Conservation (phyloP, 768 basidiomycete species). For the Grammothele lineata region DNA sequence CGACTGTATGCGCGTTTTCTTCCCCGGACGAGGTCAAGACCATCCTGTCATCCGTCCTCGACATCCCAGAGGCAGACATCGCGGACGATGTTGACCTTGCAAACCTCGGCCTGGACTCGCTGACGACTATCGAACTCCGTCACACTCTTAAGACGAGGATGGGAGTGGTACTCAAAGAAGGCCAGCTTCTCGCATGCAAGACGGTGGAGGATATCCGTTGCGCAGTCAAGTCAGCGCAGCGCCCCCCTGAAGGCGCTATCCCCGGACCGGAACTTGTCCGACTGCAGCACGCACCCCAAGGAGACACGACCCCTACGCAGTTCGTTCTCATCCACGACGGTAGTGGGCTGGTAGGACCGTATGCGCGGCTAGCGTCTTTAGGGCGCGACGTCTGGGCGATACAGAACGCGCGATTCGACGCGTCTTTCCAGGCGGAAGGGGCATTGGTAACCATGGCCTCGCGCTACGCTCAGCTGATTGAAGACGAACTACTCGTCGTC, state of each 20-base stretch:
- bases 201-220: conserved; percentile 2
- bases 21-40: conserved; percentile 14
- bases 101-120: conserved; percentile 57
- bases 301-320: conserved; percentile 30
- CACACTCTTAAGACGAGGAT: conserved; percentile 42
- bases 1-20: no score
- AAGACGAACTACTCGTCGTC: neutral
- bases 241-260: no score
- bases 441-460: conserved; percentile 16
- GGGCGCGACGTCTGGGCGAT: conserved; percentile 58
- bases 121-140: conserved; percentile 59
- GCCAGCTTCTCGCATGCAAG: conserved; percentile 1
- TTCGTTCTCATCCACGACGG: conserved; percentile 74
- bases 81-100: conserved; percentile 43
- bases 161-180: conserved; percentile 30
- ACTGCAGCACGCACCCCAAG: conserved; percentile 1
- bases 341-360: conserved; percentile 49
- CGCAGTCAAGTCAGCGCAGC: conserved; percentile 33
- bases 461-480: conserved; percentile 28
- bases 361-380: conserved; percentile 43
- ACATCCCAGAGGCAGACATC: conserved; percentile 32
- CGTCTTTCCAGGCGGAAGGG: neutral
- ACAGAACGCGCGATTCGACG: conserved; percentile 38
- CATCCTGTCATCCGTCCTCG: conserved; percentile 45
- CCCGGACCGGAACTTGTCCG: neutral